Conservation (phyloP, 2,329 filamentous ascomycete species). For the Paecilomyces fulvus region DNA sequence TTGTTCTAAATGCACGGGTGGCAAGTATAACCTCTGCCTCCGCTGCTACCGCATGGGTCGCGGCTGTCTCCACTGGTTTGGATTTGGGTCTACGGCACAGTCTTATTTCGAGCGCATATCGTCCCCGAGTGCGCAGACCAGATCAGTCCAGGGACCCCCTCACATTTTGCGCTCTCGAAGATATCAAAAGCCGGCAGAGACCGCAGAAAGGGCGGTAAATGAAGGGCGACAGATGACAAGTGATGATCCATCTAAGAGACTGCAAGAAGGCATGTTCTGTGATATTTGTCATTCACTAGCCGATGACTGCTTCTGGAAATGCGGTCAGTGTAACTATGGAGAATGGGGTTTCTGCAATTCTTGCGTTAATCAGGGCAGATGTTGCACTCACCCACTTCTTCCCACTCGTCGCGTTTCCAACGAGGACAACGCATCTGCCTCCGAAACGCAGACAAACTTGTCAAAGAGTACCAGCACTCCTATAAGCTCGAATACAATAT, state of each 20-base stretch:
- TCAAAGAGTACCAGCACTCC: slow-evolving; percentile 8
- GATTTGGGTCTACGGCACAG: slow-evolving; percentile 69
- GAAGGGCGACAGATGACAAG: slow-evolving; percentile 47
- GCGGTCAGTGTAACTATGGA: slow-evolving; percentile 76
- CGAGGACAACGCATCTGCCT: background rate
- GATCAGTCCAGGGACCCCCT: slow-evolving; percentile 35
- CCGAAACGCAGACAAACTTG: slow-evolving; percentile 12
- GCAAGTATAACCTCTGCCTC: slow-evolving; percentile 70
- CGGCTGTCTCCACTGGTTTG: slow-evolving; percentile 81
- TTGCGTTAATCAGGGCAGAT: slow-evolving; percentile 74
- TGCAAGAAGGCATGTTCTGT: slow-evolving; percentile 80
- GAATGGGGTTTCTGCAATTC: slow-evolving; percentile 91
- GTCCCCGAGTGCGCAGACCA: slow-evolving; percentile 32
- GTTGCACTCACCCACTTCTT: slow-evolving; percentile 73
- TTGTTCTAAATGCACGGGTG: slow-evolving; percentile 61
- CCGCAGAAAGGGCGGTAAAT: slow-evolving; percentile 21
- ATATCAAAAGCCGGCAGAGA: slow-evolving; percentile 23
- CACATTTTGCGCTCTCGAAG: slow-evolving; percentile 41
- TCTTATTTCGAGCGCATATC: slow-evolving; percentile 52
- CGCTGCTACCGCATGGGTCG: slow-evolving; percentile 68
- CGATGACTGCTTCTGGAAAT: slow-evolving; percentile 85
- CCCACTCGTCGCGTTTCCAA: slow-evolving; percentile 58
- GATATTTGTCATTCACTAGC: slow-evolving; percentile 63
- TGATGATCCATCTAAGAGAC: slow-evolving; percentile 57
- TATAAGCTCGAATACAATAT: slow-evolving; percentile 10